These are phyloP conservation scores for Talaromyces sp. DNA, from an alignment of 2,329 filamentous ascomycete genomes.

Conservation along the genomic window DNA sequence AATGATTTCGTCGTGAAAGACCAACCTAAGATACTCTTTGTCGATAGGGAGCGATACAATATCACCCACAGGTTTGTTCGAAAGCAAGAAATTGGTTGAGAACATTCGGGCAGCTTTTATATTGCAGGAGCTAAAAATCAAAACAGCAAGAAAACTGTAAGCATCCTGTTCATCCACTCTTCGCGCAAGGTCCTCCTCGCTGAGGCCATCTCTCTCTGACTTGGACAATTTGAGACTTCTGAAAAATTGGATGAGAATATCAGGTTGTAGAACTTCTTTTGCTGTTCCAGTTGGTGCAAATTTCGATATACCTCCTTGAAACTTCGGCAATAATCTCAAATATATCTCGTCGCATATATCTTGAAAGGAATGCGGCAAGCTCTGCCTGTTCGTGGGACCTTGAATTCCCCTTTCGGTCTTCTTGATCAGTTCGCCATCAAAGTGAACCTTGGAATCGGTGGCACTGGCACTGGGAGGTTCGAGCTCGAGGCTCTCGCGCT, in stretches of 20 bases:
- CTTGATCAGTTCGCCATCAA: no score
- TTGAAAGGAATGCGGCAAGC: no score
- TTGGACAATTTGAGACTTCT: background rate
- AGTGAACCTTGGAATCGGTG: no score
- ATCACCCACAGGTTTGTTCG: background rate
- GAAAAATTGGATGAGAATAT: background rate
- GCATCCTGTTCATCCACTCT: background rate
- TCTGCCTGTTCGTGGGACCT: no score
- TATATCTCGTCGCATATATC: no score
- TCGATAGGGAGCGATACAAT: background rate
- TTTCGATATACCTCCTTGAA: no score
- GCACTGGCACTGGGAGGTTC: no score
- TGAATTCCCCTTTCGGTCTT: no score
- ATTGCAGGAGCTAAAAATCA: constrained; percentile 1
- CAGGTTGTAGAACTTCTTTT: background rate
- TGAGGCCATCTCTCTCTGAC: background rate
- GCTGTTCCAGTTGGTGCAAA: constrained; percentile 2
- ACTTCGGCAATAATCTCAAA: no score
- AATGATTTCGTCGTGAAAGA: constrained; percentile 1
- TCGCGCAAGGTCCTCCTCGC: background rate
- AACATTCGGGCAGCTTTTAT: constrained; percentile 9
- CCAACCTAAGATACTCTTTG: background rate
- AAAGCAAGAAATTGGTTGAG: background rate
- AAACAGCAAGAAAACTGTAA: constrained; percentile 5
- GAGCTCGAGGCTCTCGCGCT: no score